Percentiles rank a stretch among this genome's conserved stretches.
Evolutionary conservation across 2,329 filamentous ascomycete species (phyloP).

Genomic region (Paraphoma sp.): DNA sequence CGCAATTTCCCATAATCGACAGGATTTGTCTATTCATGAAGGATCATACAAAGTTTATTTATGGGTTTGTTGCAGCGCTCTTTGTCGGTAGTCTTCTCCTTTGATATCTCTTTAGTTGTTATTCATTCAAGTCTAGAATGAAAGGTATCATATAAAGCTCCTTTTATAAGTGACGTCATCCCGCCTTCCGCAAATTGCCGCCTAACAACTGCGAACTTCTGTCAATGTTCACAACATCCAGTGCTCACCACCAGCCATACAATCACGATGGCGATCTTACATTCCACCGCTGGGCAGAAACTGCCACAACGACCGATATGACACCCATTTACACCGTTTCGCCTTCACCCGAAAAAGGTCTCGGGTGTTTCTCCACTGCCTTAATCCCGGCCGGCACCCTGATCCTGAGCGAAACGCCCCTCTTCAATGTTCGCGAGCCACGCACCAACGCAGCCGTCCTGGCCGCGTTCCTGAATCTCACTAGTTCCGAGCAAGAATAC

Average conservation of each 20-base stretch:
- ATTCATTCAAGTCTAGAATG: no score
- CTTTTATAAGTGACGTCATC: background rate
- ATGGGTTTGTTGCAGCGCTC: no score
- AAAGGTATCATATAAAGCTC: no score
- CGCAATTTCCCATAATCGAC: no score
- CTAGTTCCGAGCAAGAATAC: slow-evolving; percentile 8
- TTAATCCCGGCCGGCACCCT: slow-evolving; percentile 40
- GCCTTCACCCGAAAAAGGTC: slow-evolving; percentile 40
- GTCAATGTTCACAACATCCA: background rate
- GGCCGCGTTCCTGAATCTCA: slow-evolving; percentile 14
- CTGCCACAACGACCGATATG: slow-evolving; percentile 7
- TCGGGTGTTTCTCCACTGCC: slow-evolving; percentile 45
- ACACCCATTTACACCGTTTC: slow-evolving; percentile 19
- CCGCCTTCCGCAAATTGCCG: no score
- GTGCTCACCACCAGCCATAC: background rate
- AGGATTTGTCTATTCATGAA: no score
- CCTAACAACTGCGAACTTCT: background rate
- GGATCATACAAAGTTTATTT: no score
- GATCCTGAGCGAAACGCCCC: slow-evolving; percentile 45
- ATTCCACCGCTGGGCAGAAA: background rate
- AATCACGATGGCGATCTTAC: background rate
- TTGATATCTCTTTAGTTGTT: no score
- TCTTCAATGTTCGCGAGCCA: slow-evolving; percentile 38
- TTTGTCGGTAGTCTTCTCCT: no score
- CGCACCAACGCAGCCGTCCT: slow-evolving; percentile 24